phyloP scores from a whole-genome alignment of 805 yeast species.

The Myxozyma kluyveri region DNA sequence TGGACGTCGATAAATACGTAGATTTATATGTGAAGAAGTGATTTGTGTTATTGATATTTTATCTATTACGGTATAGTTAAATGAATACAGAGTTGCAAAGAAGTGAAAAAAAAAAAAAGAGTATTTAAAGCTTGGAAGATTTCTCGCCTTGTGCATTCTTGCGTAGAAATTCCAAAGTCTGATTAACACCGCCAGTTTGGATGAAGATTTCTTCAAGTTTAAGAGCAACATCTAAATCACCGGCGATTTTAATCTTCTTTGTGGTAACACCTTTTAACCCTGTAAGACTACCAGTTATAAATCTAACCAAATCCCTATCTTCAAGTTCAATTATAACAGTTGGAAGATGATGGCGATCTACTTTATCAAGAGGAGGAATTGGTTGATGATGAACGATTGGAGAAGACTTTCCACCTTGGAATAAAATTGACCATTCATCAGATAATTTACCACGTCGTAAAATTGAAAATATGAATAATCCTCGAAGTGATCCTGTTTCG shows the following conservation, averaged over 20 bases:
- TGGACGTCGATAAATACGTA: slow-evolving; percentile 51
- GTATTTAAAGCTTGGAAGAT: slow-evolving; percentile 1
- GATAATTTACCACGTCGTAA: slow-evolving; percentile 8
- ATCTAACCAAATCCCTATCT: slow-evolving; percentile 20
- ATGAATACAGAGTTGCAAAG: neutral
- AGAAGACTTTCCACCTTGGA: slow-evolving; percentile 5
- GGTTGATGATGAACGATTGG: slow-evolving; percentile 20
- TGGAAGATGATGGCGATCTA: slow-evolving; percentile 4
- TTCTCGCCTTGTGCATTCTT: too few relatives aligned
- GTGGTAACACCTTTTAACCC: slow-evolving; percentile 24
- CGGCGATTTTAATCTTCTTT: slow-evolving; percentile 24
- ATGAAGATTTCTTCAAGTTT: slow-evolving; percentile 21
- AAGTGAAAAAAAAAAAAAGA: neutral
- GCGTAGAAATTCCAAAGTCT: slow-evolving; percentile 18
- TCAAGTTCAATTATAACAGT: slow-evolving; percentile 24
- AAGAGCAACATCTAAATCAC: slow-evolving; percentile 28
- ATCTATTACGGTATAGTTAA: neutral
- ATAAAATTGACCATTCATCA: slow-evolving; percentile 24
- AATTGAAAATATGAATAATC: slow-evolving; percentile 21
- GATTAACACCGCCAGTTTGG: slow-evolving; percentile 19
- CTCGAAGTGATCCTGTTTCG: slow-evolving; percentile 11
- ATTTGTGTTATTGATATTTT: neutral
- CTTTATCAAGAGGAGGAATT: slow-evolving; percentile 9
- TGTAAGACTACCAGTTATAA: slow-evolving; percentile 22
- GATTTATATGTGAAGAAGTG: slow-evolving; percentile 42